These are phyloP conservation scores for Aspergillus homomorphus DNA, from an alignment of 495 filamentous ascomycete species.

Conservation along the genomic window DNA sequence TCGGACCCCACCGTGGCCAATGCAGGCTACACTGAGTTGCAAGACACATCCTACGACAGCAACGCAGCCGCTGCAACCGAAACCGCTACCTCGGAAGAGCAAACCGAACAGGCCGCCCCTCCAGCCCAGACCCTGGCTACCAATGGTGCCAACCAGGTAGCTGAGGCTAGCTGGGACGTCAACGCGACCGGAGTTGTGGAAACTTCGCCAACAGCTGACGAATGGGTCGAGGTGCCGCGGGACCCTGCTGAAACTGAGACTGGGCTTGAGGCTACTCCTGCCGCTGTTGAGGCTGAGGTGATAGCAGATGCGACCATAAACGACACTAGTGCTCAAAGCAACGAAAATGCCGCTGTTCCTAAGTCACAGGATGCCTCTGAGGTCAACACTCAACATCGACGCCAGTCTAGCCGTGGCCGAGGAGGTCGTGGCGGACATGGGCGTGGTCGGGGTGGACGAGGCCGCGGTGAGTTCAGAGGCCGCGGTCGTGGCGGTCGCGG, in stretches of 20 bases:
- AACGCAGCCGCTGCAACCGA: slow-evolving; percentile 26
- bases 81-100: slow-evolving; percentile 23
- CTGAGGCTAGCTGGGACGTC: slow-evolving; percentile 66
- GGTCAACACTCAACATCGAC: slow-evolving; percentile 56
- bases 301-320: slow-evolving; percentile 20
- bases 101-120: slow-evolving; percentile 38
- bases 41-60: slow-evolving; percentile 35
- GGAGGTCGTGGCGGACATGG: slow-evolving; percentile 50
- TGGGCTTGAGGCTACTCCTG: slow-evolving; percentile 57
- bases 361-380: slow-evolving; percentile 64
- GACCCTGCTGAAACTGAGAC: slow-evolving; percentile 73
- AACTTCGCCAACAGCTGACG: slow-evolving; percentile 59
- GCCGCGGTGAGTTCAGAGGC: slow-evolving; percentile 47
- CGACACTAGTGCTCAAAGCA: slow-evolving; percentile 55
- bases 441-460: slow-evolving; percentile 52
- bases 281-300: slow-evolving; percentile 32
- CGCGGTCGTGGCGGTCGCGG: slow-evolving; percentile 36
- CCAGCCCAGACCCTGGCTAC: slow-evolving; percentile 55
- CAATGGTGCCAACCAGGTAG: slow-evolving; percentile 63
- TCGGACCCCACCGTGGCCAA: slow-evolving; percentile 77
- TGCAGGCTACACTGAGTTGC: slow-evolving; percentile 72
- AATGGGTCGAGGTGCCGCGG: slow-evolving; percentile 75
- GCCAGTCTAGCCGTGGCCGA: slow-evolving; percentile 50
- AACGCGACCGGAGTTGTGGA: slow-evolving; percentile 34
- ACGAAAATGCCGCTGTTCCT: slow-evolving; percentile 51